Conservation (phyloP, 2,329 filamentous ascomycete species). For the Torrubiella hemipterigena region DNA sequence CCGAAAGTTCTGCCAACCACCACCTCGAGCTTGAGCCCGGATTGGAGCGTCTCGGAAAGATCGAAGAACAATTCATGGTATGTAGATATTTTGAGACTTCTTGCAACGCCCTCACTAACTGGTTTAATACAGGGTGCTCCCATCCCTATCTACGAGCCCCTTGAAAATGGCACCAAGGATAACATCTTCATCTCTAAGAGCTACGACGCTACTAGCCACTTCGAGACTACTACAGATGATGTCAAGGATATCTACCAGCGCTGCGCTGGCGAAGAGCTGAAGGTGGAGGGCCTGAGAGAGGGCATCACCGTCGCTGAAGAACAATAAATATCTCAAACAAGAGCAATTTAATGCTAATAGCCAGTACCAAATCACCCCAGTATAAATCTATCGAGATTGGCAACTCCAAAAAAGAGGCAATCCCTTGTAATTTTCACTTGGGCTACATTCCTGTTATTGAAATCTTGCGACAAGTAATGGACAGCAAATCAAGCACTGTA, state of each 20-base stretch:
- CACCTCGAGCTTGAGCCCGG: constrained; percentile 90
- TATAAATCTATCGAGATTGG: no score
- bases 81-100: constrained; percentile 9
- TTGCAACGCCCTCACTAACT: not conserved
- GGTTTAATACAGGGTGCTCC: constrained; percentile 50
- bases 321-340: constrained; percentile 23
- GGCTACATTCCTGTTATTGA: no score
- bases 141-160: constrained; percentile 86
- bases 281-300: constrained; percentile 78
- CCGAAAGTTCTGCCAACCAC: constrained; percentile 83
- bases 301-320: constrained; percentile 63
- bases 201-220: constrained; percentile 96
- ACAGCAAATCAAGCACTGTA: no score
- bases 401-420: no score
- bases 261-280: constrained; percentile 71
- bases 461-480: no score
- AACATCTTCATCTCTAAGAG: constrained; percentile 97
- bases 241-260: constrained; percentile 88
- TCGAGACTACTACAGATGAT: constrained; percentile 85
- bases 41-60: constrained; percentile 80
- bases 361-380: no score
- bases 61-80: constrained; percentile 96
- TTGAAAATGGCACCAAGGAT: constrained; percentile 71
- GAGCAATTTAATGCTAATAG: no score
- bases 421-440: no score